These are phyloP conservation scores for Borovskyia barvae DNA, from an alignment of 208 protist species.

Conservation along the genomic window DNA sequence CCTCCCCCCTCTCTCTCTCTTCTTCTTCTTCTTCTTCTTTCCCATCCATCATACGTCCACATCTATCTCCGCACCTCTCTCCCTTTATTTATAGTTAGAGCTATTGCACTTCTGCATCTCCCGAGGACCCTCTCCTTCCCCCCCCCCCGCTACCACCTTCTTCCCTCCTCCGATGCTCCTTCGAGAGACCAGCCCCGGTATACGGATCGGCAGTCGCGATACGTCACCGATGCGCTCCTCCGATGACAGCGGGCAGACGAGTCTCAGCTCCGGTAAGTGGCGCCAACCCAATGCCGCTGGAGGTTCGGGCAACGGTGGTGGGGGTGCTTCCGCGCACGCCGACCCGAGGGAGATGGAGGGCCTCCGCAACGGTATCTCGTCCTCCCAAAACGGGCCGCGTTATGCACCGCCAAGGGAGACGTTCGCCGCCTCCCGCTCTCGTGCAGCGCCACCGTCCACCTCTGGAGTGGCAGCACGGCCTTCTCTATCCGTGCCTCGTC, in stretches of 20 bases:
- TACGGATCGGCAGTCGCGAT: constrained; percentile 3
- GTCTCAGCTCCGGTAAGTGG: too few species aligned
- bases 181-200: constrained; percentile 19
- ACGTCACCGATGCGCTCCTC: background rate
- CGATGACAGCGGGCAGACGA: background rate
- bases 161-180: constrained; percentile 1
- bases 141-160: background rate
- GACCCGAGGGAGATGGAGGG: background rate
- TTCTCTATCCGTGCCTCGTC: constrained; percentile 3
- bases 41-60: too few species aligned
- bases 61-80: too few species aligned
- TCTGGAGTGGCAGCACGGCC: background rate
- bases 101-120: too few species aligned
- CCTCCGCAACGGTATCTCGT: background rate
- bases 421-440: background rate
- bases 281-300: too few species aligned
- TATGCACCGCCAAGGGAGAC: background rate
- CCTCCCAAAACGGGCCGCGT: background rate
- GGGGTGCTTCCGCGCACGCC: background rate
- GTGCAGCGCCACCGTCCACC: background rate
- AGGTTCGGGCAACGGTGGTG: background rate
- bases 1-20: too few species aligned
- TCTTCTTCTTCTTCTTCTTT: too few species aligned
- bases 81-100: too few species aligned
- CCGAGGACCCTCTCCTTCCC: background rate